phyloP scores from a whole-genome alignment of 2,329 filamentous ascomycete genomes.

The Cladosporium sp. region DNA sequence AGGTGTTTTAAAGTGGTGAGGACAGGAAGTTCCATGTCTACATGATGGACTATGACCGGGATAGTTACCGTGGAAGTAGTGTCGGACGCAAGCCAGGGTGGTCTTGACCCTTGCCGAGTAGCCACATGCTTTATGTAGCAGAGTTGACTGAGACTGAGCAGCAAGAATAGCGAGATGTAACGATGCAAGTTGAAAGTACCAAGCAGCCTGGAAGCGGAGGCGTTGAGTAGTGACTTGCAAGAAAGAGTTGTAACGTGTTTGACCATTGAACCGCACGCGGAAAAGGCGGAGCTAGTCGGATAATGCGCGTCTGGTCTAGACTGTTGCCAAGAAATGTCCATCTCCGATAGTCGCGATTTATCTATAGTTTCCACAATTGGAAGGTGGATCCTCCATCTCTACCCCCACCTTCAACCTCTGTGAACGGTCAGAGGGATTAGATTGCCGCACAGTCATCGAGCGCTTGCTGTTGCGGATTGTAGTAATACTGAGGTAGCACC shows the following conservation, averaged over 20 bases:
- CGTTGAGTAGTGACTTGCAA: not conserved
- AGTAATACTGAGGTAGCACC: not conserved
- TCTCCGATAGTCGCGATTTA: not conserved
- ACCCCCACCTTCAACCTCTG: not conserved
- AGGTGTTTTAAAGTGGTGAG: constrained; percentile 25
- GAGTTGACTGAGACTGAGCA: not conserved
- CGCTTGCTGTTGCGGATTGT: not conserved
- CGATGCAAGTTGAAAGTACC: no score
- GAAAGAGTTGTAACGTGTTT: not conserved
- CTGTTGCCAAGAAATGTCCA: not conserved
- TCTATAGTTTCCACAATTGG: not conserved
- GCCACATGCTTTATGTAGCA: not conserved
- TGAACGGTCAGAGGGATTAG: not conserved
- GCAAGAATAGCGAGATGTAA: no score
- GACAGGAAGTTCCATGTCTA: not conserved
- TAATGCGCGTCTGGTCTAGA: not conserved
- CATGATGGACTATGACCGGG: no score
- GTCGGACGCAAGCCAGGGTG: no score
- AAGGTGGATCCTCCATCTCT: not conserved
- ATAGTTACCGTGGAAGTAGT: no score
- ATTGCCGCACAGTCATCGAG: not conserved
- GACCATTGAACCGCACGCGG: not conserved
- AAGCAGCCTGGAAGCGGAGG: no score
- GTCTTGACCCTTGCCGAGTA: not conserved
- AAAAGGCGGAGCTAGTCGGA: not conserved